phyloP scores from a whole-genome alignment of 23 red algal genomes.

The Chondrus crispus region DNA sequence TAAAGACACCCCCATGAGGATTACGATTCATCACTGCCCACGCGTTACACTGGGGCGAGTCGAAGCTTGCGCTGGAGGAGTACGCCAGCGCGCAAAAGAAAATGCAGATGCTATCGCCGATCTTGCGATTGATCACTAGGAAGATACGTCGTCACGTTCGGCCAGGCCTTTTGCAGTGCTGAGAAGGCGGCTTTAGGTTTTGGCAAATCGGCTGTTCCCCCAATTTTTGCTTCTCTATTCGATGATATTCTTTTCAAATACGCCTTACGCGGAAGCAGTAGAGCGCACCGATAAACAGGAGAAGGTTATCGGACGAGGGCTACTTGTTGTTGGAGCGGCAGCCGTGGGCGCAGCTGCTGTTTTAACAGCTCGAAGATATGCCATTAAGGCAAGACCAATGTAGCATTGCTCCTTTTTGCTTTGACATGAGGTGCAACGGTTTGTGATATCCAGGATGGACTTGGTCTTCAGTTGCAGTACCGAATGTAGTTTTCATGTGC shows the following conservation, averaged over 20 bases:
- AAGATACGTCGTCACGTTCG: slow-evolving; percentile 90
- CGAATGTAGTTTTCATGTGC: too few relatives aligned
- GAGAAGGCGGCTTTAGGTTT: slow-evolving; percentile 53
- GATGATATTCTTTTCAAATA: slow-evolving; percentile 92
- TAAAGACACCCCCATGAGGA: too few relatives aligned
- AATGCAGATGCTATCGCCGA: slow-evolving; percentile 87
- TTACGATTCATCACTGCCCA: too few relatives aligned
- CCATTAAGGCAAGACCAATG: too few relatives aligned
- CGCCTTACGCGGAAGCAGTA: slow-evolving; percentile 78
- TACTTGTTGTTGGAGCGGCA: too few relatives aligned
- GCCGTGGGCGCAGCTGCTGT: too few relatives aligned
- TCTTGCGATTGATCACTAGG: slow-evolving; percentile 88
- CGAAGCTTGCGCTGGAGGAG: slow-evolving; percentile 29
- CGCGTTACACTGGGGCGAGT: not conserved
- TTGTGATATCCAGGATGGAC: too few relatives aligned
- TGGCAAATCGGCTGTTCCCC: slow-evolving; percentile 62
- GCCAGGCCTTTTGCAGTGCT: slow-evolving; percentile 46
- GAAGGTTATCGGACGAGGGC: too few relatives aligned
- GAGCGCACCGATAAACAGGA: slow-evolving; percentile 50
- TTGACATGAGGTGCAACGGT: too few relatives aligned
- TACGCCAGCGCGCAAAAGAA: slow-evolving; percentile 58
- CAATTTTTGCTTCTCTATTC: slow-evolving; percentile 82
- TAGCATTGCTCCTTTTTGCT: too few relatives aligned
- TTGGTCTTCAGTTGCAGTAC: too few relatives aligned
- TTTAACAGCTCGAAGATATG: too few relatives aligned